Evolutionary conservation across 257 asterid species (phyloP).

Genomic region (Scutellaria galericulata): DNA sequence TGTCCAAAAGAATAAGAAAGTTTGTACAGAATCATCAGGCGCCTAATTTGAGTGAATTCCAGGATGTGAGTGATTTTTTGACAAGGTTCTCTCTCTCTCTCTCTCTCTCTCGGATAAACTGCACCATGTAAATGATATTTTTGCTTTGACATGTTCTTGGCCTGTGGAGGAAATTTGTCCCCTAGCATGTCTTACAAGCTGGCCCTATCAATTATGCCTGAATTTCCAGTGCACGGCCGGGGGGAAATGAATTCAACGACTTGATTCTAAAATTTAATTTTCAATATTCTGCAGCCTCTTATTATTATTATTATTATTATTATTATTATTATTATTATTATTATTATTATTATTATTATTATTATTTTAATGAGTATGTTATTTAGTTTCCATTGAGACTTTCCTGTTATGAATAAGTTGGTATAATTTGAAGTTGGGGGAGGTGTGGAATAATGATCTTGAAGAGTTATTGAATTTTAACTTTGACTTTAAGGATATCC

Average conservation of each 20-base stretch:
- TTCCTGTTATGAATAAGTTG: neutral
- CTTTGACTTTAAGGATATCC: neutral
- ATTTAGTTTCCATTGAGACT: too few species aligned
- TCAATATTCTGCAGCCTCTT: too few species aligned
- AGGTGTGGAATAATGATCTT: neutral
- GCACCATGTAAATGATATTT: neutral
- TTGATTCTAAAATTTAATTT: neutral
- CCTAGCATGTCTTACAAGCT: too few species aligned
- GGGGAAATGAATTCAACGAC: neutral
- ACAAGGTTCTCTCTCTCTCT: constrained; percentile 62
- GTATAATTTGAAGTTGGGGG: neutral
- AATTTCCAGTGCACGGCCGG: neutral
- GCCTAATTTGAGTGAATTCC: constrained; percentile 82
- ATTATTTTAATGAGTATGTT: too few species aligned
- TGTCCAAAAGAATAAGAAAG: constrained; percentile 79
- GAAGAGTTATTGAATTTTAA: neutral
- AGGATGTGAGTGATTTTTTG: constrained; percentile 89
- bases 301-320: too few species aligned
- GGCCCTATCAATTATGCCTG: neutral
- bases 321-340: too few species aligned
- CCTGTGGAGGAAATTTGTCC: neutral
- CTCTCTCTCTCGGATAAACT: neutral
- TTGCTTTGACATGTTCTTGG: neutral
- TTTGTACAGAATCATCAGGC: constrained; percentile 92
- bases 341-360: too few species aligned